These are phyloP conservation scores for Blastomyces emzantsi DNA, from an alignment of 2,329 filamentous ascomycete genomes.

Conservation along the genomic window DNA sequence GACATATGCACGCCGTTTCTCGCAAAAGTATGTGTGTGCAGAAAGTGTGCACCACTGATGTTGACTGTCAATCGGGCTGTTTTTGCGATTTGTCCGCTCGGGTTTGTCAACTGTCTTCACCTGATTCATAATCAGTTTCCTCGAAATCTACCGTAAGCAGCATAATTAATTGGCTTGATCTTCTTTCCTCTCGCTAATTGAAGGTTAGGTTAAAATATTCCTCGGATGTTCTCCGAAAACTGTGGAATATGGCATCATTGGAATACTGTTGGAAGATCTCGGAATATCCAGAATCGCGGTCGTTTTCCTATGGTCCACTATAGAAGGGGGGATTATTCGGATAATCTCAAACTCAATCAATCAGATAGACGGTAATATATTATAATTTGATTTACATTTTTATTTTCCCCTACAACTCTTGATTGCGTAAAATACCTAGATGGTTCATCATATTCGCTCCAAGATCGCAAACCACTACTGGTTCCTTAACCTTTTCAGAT, in stretches of 20 bases:
- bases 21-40: neutral
- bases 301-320: too few species aligned
- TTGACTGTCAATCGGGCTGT: slow-evolving; percentile 2
- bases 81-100: neutral
- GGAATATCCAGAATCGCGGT: neutral
- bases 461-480: neutral
- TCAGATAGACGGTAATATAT: neutral
- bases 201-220: neutral
- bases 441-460: neutral
- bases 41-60: neutral
- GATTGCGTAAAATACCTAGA: neutral
- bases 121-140: neutral
- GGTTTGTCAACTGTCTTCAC: neutral
- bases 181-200: neutral
- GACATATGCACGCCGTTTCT: neutral
- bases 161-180: neutral
- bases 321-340: neutral
- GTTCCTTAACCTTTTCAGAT: neutral
- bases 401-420: neutral
- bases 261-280: neutral
- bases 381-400: neutral
- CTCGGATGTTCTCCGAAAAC: neutral
- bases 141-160: neutral
- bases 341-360: neutral
- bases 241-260: neutral